These are phyloP conservation scores for Tylopilus vinaceipallidus DNA, from an alignment of 768 basidiomycete species.

Conservation along the genomic window DNA sequence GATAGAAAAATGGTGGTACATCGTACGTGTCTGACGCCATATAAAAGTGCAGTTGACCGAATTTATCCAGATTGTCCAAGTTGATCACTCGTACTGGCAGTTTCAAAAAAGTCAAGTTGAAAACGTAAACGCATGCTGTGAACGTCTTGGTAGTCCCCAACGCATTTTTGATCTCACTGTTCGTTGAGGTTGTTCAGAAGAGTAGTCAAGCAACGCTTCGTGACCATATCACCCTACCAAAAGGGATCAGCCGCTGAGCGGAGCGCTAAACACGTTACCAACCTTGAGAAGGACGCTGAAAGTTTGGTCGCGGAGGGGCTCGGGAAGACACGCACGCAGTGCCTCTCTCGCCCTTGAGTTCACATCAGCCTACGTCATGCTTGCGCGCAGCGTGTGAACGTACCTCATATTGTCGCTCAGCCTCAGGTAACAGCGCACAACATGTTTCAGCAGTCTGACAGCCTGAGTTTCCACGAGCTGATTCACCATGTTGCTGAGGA, in stretches of 20 bases:
- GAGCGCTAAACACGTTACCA: slow-evolving; percentile 12
- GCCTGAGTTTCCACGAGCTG: slow-evolving; percentile 98
- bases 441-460: slow-evolving; percentile 93
- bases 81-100: slow-evolving; percentile 18
- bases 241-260: slow-evolving; percentile 12
- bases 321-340: slow-evolving; percentile 90
- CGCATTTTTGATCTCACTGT: slow-evolving; percentile 35
- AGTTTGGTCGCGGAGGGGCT: slow-evolving; percentile 91
- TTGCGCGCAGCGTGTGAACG: slow-evolving; percentile 26
- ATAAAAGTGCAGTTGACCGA: slow-evolving; percentile 29
- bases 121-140: slow-evolving; percentile 6
- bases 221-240: slow-evolving; percentile 93
- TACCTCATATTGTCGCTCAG: slow-evolving; percentile 95
- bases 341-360: slow-evolving; percentile 85
- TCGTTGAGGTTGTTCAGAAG: slow-evolving; percentile 86
- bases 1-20: slow-evolving; percentile 33
- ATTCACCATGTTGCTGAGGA: slow-evolving; percentile 97
- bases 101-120: slow-evolving; percentile 21
- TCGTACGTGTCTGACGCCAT: slow-evolving; percentile 23
- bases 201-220: slow-evolving; percentile 89
- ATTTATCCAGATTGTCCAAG: slow-evolving; percentile 33
- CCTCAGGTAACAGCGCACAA: slow-evolving; percentile 94
- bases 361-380: slow-evolving; percentile 10
- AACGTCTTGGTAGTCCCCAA: neutral
- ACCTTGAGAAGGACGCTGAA: slow-evolving; percentile 91